These are phyloP conservation scores for Penicillium tannophilum DNA, from an alignment of 495 filamentous ascomycete species.

Conservation along the genomic window DNA sequence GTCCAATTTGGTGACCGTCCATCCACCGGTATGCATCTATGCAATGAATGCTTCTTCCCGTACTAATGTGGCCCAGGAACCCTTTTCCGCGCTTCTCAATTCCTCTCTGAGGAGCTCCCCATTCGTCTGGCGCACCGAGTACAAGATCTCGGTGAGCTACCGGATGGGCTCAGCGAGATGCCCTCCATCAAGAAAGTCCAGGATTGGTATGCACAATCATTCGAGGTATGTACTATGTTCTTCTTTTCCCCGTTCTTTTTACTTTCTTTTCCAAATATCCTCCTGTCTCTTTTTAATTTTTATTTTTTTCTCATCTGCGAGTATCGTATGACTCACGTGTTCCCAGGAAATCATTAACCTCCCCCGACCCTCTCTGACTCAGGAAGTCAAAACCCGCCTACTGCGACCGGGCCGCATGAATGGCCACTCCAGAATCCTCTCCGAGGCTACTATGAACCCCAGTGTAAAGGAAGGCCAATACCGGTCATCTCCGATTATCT, in stretches of 20 bases:
- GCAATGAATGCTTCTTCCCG: not conserved
- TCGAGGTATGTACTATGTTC: slow-evolving; percentile 71
- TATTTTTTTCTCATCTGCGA: not conserved
- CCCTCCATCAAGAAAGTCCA: slow-evolving; percentile 92
- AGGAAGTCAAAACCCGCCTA: slow-evolving; percentile 77
- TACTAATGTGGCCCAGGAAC: slow-evolving; percentile 62
- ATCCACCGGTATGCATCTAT: slow-evolving; percentile 66
- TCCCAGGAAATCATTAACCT: slow-evolving; percentile 85
- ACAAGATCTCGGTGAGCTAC: slow-evolving; percentile 85
- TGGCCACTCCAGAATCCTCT: slow-evolving; percentile 64
- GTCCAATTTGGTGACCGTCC: slow-evolving; percentile 95
- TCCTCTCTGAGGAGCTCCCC: slow-evolving; percentile 95
- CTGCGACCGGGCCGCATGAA: slow-evolving; percentile 68
- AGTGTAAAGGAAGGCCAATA: slow-evolving; percentile 88
- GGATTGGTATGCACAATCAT: slow-evolving; percentile 99
- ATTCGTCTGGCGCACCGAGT: slow-evolving; percentile 96
- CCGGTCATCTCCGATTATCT: slow-evolving; percentile 61
- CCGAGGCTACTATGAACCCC: slow-evolving; percentile 84
- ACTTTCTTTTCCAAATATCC: not conserved
- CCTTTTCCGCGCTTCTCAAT: slow-evolving; percentile 95
- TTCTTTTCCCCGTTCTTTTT: not conserved
- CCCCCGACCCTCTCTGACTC: slow-evolving; percentile 70
- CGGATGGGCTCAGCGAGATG: slow-evolving; percentile 99
- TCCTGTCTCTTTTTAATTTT: not conserved
- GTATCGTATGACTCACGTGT: slow-evolving; percentile 15